These are phyloP conservation scores for Sphagnum contortum DNA, from an alignment of 225 moss, liverwort and hornwort genomes.

Conservation along the genomic window DNA sequence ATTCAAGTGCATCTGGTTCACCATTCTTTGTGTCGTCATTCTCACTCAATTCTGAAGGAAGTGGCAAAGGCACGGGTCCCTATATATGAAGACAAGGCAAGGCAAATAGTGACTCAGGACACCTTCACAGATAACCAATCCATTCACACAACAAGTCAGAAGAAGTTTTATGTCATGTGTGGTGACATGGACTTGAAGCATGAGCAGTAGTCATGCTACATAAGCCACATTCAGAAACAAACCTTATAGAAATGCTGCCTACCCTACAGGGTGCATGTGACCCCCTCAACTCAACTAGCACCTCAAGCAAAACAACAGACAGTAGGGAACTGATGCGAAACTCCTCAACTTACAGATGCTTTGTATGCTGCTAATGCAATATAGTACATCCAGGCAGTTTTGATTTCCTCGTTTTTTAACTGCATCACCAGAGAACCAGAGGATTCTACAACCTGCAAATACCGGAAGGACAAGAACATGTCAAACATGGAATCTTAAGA, in stretches of 20 bases:
- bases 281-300: too few species aligned
- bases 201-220: too few species aligned
- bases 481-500: background rate
- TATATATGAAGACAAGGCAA: too few species aligned
- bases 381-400: conserved; percentile 73
- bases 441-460: conserved; percentile 74
- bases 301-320: too few species aligned
- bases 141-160: too few species aligned
- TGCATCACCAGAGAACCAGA: conserved; percentile 78
- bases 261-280: conserved; percentile 3
- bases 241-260: conserved; percentile 27
- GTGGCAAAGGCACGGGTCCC: background rate
- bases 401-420: conserved; percentile 65
- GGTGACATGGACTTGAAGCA: too few species aligned
- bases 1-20: conserved; percentile 52
- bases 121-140: too few species aligned
- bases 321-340: too few species aligned
- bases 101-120: too few species aligned
- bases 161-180: too few species aligned
- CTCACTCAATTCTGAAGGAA: conserved; percentile 46
- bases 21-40: conserved; percentile 31
- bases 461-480: background rate
- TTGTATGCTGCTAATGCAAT: conserved; percentile 79
- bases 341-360: conserved; percentile 42
- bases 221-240: too few species aligned